Evolutionary conservation across 2,329 filamentous ascomycete species (phyloP).

Genomic region (Fusarium vanettenii): DNA sequence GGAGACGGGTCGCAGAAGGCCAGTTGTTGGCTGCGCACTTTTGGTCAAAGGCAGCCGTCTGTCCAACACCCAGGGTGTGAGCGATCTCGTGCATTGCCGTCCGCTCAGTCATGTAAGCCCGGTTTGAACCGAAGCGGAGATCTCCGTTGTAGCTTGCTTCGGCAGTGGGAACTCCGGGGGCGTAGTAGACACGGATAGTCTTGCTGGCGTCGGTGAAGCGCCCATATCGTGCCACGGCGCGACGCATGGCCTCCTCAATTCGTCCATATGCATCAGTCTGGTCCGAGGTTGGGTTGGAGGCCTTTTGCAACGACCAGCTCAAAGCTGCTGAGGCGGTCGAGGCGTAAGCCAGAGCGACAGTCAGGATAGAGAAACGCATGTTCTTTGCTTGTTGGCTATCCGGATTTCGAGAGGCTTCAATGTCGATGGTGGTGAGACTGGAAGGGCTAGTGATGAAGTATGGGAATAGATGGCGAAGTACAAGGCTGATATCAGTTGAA

Average conservation of each 20-base stretch:
- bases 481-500: background rate
- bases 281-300: constrained; percentile 54
- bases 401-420: background rate
- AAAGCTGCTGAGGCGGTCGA: constrained; percentile 51
- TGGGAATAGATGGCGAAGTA: background rate
- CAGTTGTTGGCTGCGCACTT: constrained; percentile 55
- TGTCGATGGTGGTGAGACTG: background rate
- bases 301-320: constrained; percentile 52
- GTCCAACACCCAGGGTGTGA: constrained; percentile 60
- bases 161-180: constrained; percentile 57
- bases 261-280: constrained; percentile 56
- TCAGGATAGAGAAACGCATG: constrained; percentile 51
- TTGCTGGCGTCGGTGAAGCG: constrained; percentile 51
- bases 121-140: constrained; percentile 59
- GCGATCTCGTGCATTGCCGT: constrained; percentile 61
- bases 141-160: constrained; percentile 59
- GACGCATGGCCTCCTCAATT: constrained; percentile 56
- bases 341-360: constrained; percentile 44
- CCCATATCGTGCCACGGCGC: constrained; percentile 55
- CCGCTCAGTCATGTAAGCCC: constrained; percentile 60
- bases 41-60: constrained; percentile 53
- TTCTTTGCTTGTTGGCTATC: background rate
- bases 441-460: background rate
- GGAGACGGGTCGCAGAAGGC: constrained; percentile 53
- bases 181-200: constrained; percentile 54